Percentiles rank a stretch among this genome's conserved stretches.
Evolutionary conservation across 2,329 filamentous ascomycete species (phyloP).

Genomic region (Paecilomyces sp.): DNA sequence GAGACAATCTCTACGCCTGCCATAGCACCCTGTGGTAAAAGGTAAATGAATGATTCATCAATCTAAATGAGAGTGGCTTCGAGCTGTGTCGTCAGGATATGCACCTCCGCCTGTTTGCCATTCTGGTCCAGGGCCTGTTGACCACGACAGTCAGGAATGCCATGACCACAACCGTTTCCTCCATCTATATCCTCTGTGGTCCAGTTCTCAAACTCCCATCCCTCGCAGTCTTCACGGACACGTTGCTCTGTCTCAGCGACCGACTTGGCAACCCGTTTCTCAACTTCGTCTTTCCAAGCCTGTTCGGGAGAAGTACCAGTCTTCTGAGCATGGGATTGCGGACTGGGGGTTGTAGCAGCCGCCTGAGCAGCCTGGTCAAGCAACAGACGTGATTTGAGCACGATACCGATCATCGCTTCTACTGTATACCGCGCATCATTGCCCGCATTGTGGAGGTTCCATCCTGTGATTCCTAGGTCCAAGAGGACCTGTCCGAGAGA

Average conservation of each 20-base stretch:
- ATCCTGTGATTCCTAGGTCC: conserved; percentile 56
- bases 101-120: no score
- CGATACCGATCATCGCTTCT: conserved; percentile 62
- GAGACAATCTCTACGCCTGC: not conserved
- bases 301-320: conserved; percentile 1
- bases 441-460: conserved; percentile 74
- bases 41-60: not conserved
- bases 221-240: conserved; percentile 15
- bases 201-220: conserved; percentile 7
- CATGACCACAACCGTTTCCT: conserved; percentile 8
- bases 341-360: not conserved
- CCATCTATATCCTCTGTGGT: conserved; percentile 14
- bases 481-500: conserved; percentile 56
- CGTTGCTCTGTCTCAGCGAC: conserved; percentile 8
- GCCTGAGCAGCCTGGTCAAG: conserved; percentile 7
- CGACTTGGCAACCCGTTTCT: conserved; percentile 10
- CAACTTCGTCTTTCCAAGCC: conserved; percentile 13
- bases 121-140: not conserved
- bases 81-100: not conserved
- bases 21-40: not conserved
- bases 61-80: not conserved
- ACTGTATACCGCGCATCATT: conserved; percentile 81
- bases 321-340: conserved; percentile 2
- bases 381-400: conserved; percentile 28
- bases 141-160: not conserved